Conservation (phyloP, 257 asterid species). For the Jasminum sambac region DNA sequence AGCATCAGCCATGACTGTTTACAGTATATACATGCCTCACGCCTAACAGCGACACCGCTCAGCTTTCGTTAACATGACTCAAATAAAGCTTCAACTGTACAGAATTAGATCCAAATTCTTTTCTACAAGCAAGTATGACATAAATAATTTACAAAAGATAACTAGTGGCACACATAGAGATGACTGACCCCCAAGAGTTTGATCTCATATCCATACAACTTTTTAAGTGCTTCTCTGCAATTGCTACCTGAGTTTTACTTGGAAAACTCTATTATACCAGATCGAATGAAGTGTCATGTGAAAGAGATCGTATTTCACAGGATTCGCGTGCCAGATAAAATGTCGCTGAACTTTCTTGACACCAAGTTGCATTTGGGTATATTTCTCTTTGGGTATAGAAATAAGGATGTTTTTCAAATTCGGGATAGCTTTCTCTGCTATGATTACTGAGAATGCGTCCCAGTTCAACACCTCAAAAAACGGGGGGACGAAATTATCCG, state of each 20-base stretch:
- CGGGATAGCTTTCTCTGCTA: slow-evolving; percentile 73
- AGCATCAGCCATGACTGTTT: not conserved
- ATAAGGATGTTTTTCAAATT: slow-evolving; percentile 57
- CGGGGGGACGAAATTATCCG: slow-evolving; percentile 91
- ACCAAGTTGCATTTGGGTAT: slow-evolving; percentile 65
- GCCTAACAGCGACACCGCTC: not conserved
- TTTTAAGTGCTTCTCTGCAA: not conserved
- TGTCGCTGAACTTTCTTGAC: slow-evolving; percentile 70
- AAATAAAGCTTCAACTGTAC: not conserved
- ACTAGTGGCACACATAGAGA: not conserved
- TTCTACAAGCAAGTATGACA: slow-evolving; percentile 8
- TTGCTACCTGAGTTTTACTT: slow-evolving; percentile 55
- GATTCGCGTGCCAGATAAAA: slow-evolving; percentile 85
- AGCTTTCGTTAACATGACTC: not conserved
- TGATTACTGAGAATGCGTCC: slow-evolving; percentile 61
- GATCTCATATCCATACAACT: not conserved
- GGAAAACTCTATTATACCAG: slow-evolving; percentile 89
- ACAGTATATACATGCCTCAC: not conserved
- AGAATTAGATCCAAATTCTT: not conserved
- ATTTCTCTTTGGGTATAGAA: slow-evolving; percentile 58
- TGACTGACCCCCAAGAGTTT: not conserved
- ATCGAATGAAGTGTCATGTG: slow-evolving; percentile 95
- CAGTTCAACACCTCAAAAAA: slow-evolving; percentile 83
- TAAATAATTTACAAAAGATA: slow-evolving; percentile 17
- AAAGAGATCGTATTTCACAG: slow-evolving; percentile 73